Conservation (phyloP, 1,284 basidiomycete species). For the Cryptococcus hybrid region DNA sequence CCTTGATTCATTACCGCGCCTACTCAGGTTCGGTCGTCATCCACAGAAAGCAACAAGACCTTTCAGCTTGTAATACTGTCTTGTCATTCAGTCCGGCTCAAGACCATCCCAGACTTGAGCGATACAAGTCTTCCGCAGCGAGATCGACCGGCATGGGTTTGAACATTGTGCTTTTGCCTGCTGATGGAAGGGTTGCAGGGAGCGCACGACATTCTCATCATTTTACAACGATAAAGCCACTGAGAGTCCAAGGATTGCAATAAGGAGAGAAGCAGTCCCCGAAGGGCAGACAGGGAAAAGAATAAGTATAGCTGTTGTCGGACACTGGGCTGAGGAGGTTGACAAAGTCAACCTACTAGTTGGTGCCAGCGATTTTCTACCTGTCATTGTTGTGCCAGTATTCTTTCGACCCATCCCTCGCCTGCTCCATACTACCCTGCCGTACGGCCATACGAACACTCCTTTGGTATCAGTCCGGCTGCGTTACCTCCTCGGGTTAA, state of each 20-base stretch:
- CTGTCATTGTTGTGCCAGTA: conserved; percentile 8
- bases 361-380: no score
- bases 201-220: no score
- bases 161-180: conserved; percentile 16
- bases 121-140: conserved; percentile 27
- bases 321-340: conserved; percentile 27
- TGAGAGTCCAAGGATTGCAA: not conserved
- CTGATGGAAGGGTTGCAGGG: no score
- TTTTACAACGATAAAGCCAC: not conserved
- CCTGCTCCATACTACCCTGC: not conserved
- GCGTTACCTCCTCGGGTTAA: not conserved
- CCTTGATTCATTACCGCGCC: no score
- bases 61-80: no score
- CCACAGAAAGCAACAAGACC: no score
- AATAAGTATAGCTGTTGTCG: not conserved
- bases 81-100: not conserved
- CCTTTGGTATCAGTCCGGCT: not conserved
- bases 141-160: conserved; percentile 22
- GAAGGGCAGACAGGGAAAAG: not conserved
- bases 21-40: no score
- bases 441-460: not conserved
- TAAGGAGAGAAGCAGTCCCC: not conserved
- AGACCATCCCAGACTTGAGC: conserved; percentile 16
- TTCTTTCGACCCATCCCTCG: not conserved
- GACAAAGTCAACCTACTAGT: conserved; percentile 21